Conservation (phyloP, 78 protist genomes). For the Dictyostelium purpureum region DNA sequence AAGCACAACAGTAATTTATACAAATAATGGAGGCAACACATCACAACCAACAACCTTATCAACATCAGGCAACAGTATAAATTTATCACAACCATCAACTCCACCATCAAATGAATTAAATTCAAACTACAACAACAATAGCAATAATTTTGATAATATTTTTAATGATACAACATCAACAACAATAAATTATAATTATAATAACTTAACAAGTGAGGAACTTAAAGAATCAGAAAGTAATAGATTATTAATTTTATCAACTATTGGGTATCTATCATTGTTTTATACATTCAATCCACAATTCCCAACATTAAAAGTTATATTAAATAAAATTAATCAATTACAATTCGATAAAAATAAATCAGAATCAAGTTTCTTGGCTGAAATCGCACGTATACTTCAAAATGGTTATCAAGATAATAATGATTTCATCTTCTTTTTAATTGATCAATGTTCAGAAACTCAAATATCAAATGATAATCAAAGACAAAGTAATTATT, state of each 20-base stretch:
- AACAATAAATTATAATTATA: background rate
- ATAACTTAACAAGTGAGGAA: slow-evolving; percentile 15
- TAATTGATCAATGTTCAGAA: slow-evolving; percentile 41
- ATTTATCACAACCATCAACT: background rate
- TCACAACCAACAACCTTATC: background rate
- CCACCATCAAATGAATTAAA: background rate
- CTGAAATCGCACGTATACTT: background rate
- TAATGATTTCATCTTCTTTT: slow-evolving; percentile 48
- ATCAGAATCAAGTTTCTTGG: background rate
- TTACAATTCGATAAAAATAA: background rate
- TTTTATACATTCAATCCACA: slow-evolving; percentile 42
- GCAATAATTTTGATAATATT: background rate
- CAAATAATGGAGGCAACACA: background rate
- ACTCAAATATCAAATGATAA: background rate
- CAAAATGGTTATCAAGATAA: slow-evolving; percentile 33
- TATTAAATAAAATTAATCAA: background rate
- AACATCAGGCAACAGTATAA: too few species aligned
- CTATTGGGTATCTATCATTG: slow-evolving; percentile 22
- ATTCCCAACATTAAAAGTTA: slow-evolving; percentile 43
- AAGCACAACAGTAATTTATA: too few species aligned
- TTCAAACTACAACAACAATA: background rate
- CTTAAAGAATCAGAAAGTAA: slow-evolving; percentile 17
- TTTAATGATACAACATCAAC: background rate
- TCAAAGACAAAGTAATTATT: background rate
- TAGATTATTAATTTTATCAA: slow-evolving; percentile 23